Evolutionary conservation across 2,329 filamentous ascomycete genomes (phyloP).

Genomic region (Ceratocystis destructans): DNA sequence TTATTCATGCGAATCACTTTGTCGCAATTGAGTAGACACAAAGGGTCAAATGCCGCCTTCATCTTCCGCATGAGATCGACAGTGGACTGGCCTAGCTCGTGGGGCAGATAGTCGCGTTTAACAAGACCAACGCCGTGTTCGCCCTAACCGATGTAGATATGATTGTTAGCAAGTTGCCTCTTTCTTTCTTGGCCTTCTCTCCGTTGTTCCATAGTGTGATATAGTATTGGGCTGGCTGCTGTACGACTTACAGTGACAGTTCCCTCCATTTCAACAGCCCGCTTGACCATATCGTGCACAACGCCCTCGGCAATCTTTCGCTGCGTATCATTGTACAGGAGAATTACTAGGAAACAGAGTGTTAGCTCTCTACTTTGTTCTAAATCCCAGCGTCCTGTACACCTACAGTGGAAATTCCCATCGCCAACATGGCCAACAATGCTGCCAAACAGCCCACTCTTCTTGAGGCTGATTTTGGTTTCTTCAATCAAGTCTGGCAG

Average conservation of each 20-base stretch:
- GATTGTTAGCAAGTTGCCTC: background rate
- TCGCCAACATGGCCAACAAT: constrained; percentile 64
- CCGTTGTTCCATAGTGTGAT: background rate
- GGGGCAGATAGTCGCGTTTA: constrained; percentile 69
- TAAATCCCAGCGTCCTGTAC: background rate
- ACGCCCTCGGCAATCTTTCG: constrained; percentile 52
- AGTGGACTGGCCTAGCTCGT: constrained; percentile 60
- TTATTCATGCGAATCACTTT: constrained; percentile 51
- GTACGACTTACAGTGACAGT: constrained; percentile 51
- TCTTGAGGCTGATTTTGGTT: constrained; percentile 38
- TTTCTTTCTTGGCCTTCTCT: background rate
- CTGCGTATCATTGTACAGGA: constrained; percentile 52
- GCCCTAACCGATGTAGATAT: constrained; percentile 32
- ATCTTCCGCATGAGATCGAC: constrained; percentile 79
- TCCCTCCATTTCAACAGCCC: constrained; percentile 71
- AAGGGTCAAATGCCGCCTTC: constrained; percentile 66
- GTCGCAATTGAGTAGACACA: constrained; percentile 55
- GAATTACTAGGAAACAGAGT: constrained; percentile 31
- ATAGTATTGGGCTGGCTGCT: background rate
- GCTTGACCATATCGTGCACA: constrained; percentile 74
- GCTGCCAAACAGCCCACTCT: constrained; percentile 32
- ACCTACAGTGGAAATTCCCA: constrained; percentile 59
- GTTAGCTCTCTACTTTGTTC: background rate
- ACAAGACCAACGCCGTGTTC: constrained; percentile 76
- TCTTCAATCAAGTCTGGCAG: constrained; percentile 65